Percentiles rank a stretch among this genome's conserved stretches.
Evolutionary conservation across 2,329 filamentous ascomycete genomes (phyloP).

Genomic region (Hypoxylon sp.): DNA sequence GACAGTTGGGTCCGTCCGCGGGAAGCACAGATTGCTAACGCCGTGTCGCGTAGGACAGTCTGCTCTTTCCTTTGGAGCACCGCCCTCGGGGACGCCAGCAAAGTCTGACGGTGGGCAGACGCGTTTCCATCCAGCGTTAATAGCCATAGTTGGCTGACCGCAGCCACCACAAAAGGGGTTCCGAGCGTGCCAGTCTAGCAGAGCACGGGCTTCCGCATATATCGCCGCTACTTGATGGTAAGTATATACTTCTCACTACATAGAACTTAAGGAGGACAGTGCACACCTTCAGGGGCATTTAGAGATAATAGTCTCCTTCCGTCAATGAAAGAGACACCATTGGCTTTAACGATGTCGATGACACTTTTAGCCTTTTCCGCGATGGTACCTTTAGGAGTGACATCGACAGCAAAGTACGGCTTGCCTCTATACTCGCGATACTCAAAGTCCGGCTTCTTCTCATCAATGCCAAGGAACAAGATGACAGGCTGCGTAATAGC

Average conservation of each 20-base stretch:
- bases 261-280: neutral
- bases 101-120: constrained; percentile 81
- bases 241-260: constrained; percentile 7
- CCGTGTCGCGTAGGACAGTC: constrained; percentile 87
- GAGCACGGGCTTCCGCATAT: constrained; percentile 88
- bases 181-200: constrained; percentile 94
- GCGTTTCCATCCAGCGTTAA: constrained; percentile 85
- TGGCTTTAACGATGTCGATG: constrained; percentile 69
- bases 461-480: constrained; percentile 88
- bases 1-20: constrained; percentile 92
- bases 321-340: constrained; percentile 75
- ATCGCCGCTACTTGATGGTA: constrained; percentile 76
- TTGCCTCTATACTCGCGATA: constrained; percentile 82
- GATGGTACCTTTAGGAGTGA: constrained; percentile 78
- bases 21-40: constrained; percentile 92
- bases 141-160: constrained; percentile 83
- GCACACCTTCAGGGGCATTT: constrained; percentile 64
- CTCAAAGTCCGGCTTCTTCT: constrained; percentile 67
- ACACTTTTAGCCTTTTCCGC: constrained; percentile 74
- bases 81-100: constrained; percentile 59
- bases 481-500: constrained; percentile 76
- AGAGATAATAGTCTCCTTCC: constrained; percentile 65
- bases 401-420: constrained; percentile 91
- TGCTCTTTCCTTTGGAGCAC: constrained; percentile 67
- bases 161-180: constrained; percentile 95